Conservation (phyloP, 345 rosid genomes). For the Eucalyptus polyanthemos region DNA sequence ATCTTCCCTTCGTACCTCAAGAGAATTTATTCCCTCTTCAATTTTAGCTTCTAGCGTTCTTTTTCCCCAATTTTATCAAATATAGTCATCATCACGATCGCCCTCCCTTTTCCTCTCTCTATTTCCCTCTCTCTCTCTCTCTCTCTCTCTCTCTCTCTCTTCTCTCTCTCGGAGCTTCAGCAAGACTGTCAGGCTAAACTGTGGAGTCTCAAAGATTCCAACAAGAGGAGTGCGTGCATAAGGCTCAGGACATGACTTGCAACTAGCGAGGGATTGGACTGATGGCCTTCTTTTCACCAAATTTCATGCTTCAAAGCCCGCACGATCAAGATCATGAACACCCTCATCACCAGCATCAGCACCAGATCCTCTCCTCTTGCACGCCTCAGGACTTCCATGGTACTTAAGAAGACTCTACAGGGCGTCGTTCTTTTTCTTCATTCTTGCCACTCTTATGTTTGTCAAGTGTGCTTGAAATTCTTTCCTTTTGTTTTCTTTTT, state of each 20-base stretch:
- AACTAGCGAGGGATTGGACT: slow-evolving; percentile 53
- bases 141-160: not conserved
- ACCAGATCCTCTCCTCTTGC: slow-evolving; percentile 61
- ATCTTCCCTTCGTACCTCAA: not conserved
- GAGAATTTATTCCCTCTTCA: not conserved
- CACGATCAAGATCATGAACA: slow-evolving; percentile 60
- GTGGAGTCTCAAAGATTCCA: not conserved
- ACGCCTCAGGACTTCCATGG: slow-evolving; percentile 78
- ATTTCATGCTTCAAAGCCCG: slow-evolving; percentile 75
- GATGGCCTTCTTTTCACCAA: slow-evolving; percentile 82
- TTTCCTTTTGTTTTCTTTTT: not conserved
- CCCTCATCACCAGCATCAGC: slow-evolving; percentile 36
- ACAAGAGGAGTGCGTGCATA: not conserved
- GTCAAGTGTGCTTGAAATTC: not conserved
- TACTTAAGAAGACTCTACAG: not conserved
- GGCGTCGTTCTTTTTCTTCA: not conserved
- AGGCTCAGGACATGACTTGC: not conserved
- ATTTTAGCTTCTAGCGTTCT: not conserved
- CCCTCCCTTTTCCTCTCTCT: not conserved
- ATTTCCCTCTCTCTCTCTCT: not conserved
- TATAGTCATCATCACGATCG: not conserved
- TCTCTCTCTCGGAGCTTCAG: not conserved
- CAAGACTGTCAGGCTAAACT: not conserved
- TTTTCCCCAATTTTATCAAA: not conserved
- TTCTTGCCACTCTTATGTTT: not conserved